Evolutionary conservation across 2,329 filamentous ascomycete genomes (phyloP), one percentile per base, ranked within the genome.

Genomic region (Calonectria pseudoreteaudii): DNA sequence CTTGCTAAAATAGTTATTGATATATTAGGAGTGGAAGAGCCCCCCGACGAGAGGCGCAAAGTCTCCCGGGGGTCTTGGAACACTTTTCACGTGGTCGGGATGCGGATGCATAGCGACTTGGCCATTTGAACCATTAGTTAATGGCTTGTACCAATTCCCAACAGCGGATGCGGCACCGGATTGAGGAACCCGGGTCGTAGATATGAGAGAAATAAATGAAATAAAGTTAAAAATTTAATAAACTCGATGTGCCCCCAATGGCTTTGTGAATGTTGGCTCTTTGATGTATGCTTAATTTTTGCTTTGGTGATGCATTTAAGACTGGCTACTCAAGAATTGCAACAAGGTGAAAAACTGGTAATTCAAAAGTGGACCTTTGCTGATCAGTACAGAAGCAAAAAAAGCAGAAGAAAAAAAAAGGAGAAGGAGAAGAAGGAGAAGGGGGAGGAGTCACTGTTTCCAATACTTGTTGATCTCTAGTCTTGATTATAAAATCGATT

Each of bases 171-270:
- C 68, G 68, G 34, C 58, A 60, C 47, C 36, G 34, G 47, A 44
- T 41, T 64, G 62, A 65, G 58, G 50, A 65, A 36, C 44, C 50
- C 60, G 60, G 60, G 41, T 14, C 26, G 68, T 34, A 36, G 68
- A 64, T 52, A 65, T 70, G 58, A 70, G 68, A 70, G 58, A 70
- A 64, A 70, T 56, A 44, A 68, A 68, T 50, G 36, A 70, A 64
- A 64, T 41, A 70, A 62, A 68, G 56, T 68, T 49, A 56, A 67
- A 67, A 38, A 52, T 28, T 41, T 30, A 34, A 67, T 41, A 16
- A 66, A 66, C 20, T 18, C 34, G 20, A 14, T n/a, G 41, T 52
- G 53, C 34, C 38, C 23, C 23, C 13, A 11, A 14, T 52, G n/a
- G 26, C 30, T 23, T 58, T 47, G 49, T 58, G 50, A 67, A 56